phyloP scores from a whole-genome alignment of 1,284 basidiomycete genomes.

The Papiliotrema flavescens region DNA sequence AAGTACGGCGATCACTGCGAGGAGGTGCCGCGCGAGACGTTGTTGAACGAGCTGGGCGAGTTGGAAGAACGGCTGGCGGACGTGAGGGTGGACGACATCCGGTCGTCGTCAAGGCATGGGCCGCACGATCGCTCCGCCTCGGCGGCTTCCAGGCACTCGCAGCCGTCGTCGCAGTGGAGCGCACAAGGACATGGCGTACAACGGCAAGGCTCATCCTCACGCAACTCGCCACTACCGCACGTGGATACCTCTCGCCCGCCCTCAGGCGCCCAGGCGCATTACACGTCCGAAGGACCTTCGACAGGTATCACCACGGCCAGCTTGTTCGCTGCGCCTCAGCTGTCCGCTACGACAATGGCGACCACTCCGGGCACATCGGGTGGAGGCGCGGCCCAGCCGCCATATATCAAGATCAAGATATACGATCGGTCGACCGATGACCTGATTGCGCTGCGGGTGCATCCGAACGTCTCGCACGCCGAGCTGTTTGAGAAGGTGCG shows the following conservation, averaged over 20 bases:
- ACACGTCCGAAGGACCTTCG: slow-evolving; percentile 7
- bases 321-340: slow-evolving; percentile 2
- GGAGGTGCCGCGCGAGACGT: slow-evolving; percentile 55
- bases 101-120: neutral
- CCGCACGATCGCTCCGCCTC: slow-evolving; percentile 12
- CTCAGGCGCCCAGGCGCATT: neutral
- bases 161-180: slow-evolving; percentile 10
- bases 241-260: neutral
- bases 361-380: neutral
- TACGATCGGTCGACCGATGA: slow-evolving; percentile 89
- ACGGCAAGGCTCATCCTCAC: slow-evolving; percentile 11
- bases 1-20: slow-evolving; percentile 85
- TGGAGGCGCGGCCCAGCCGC: slow-evolving; percentile 59
- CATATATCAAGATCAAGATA: slow-evolving; percentile 97
- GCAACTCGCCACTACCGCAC: slow-evolving; percentile 2
- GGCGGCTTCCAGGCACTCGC: slow-evolving; percentile 21
- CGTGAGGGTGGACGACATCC: slow-evolving; percentile 16
- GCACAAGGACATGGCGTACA: slow-evolving; percentile 7
- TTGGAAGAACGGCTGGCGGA: slow-evolving; percentile 53
- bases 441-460: slow-evolving; percentile 94
- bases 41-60: slow-evolving; percentile 69
- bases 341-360: neutral
- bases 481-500: slow-evolving; percentile 90
- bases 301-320: slow-evolving; percentile 4
- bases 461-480: slow-evolving; percentile 78